Evolutionary conservation across 2,329 filamentous ascomycete species (phyloP).

Genomic region (Graphiopsis chlorocephala): DNA sequence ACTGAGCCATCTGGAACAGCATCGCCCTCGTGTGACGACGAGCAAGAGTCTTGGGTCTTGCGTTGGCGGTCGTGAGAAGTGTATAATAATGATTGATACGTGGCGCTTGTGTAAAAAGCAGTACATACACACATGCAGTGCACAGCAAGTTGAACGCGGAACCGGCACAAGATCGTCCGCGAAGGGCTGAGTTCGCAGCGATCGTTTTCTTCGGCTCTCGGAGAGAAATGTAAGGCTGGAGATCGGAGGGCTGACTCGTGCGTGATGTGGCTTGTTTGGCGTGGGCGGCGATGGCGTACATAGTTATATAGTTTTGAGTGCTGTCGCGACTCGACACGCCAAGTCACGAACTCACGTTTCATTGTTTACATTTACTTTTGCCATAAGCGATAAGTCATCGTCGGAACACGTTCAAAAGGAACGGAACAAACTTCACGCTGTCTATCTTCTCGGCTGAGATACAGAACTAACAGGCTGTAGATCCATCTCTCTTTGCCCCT

Average conservation of each 20-base stretch:
- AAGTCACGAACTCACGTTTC: too few species aligned
- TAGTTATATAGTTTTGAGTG: too few species aligned
- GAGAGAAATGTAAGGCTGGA: background rate
- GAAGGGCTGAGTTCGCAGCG: background rate
- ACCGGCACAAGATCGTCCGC: background rate
- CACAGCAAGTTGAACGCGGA: background rate
- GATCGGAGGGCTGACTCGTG: background rate
- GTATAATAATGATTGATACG: background rate
- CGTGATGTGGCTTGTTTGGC: background rate
- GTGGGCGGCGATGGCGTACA: too few species aligned
- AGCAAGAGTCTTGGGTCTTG: background rate
- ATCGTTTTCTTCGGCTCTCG: background rate
- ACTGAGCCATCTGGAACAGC: background rate
- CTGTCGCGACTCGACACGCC: too few species aligned
- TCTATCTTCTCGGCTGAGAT: background rate
- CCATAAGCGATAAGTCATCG: too few species aligned
- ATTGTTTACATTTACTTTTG: too few species aligned
- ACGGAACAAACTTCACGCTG: background rate
- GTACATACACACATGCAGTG: background rate
- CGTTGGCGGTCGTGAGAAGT: too few species aligned
- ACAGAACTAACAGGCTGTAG: too few species aligned
- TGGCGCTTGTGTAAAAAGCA: background rate
- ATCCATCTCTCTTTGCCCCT: too few species aligned
- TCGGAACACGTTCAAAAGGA: too few species aligned
- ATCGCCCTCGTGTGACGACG: background rate